Conservation (phyloP, 345 rosid species). For the Camelina sativa region DNA sequence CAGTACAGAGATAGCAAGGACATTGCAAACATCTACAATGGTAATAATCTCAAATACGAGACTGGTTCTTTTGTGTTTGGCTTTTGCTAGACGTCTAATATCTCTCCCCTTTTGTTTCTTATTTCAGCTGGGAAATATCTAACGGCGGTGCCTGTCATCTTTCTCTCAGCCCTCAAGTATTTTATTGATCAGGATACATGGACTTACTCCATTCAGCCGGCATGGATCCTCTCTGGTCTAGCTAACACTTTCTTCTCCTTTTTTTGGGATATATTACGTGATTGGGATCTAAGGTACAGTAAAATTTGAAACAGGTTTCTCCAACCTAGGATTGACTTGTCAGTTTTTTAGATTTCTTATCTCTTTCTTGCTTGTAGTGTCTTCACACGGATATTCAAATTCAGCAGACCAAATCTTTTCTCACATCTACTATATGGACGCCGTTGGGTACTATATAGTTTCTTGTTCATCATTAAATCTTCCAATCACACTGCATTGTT, state of each 20-base stretch:
- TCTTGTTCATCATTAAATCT: not conserved
- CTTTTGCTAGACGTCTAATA: not conserved
- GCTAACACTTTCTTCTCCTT: conserved; percentile 86
- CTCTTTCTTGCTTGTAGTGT: conserved; percentile 49
- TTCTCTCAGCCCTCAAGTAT: conserved; percentile 93
- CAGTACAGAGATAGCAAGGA: conserved; percentile 91
- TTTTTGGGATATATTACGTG: conserved; percentile 94
- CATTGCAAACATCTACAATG: conserved; percentile 75
- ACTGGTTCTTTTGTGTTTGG: conserved; percentile 1
- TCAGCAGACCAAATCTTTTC: conserved; percentile 61
- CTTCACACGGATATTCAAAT: conserved; percentile 89
- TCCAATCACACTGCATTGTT: conserved; percentile 7
- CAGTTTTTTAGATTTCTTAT: not conserved
- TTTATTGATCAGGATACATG: conserved; percentile 76
- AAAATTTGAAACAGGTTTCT: conserved; percentile 17
- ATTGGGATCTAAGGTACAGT: conserved; percentile 93
- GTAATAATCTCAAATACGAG: conserved; percentile 45
- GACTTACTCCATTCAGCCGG: conserved; percentile 81
- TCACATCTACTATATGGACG: conserved; percentile 67
- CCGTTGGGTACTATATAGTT: conserved; percentile 67
- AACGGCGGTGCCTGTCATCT: conserved; percentile 92
- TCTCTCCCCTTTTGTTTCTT: conserved; percentile 34
- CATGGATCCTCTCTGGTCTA: conserved; percentile 87
- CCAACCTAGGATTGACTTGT: conserved; percentile 1
- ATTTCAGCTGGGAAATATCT: conserved; percentile 83